Percentiles rank a stretch among this genome's conserved stretches.
These are phyloP conservation scores for Eragrostis tef DNA, from an alignment of 202 grass and related monocot genomes.

Conservation along the genomic window DNA sequence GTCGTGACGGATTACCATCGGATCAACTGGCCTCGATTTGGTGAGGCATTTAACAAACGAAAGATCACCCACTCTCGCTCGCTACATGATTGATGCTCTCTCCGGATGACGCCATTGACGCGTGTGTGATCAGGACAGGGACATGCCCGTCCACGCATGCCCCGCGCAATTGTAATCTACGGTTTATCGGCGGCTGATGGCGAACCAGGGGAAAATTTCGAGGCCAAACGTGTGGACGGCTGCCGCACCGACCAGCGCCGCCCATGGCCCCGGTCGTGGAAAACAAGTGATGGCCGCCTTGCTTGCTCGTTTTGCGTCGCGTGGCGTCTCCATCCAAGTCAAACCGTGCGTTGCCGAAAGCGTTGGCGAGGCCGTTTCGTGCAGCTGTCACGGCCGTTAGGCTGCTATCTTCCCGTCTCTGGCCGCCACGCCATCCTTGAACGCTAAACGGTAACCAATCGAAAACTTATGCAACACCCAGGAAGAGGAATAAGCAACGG, in stretches of 20 bases:
- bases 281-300: not conserved
- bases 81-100: not conserved
- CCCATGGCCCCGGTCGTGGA: not conserved
- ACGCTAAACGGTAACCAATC: not conserved
- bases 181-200: not conserved
- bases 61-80: not conserved
- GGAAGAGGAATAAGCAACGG: not conserved
- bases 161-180: not conserved
- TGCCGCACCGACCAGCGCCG: constrained; percentile 6
- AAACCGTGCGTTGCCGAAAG: too few species aligned
- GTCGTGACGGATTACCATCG: not conserved
- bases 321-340: too few species aligned
- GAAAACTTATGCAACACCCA: not conserved
- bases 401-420: not conserved
- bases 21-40: not conserved
- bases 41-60: not conserved
- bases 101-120: not conserved
- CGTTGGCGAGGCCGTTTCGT: too few species aligned
- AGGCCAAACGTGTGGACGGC: constrained; percentile 15
- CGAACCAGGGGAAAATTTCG: not conserved
- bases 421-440: not conserved
- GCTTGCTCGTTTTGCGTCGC: not conserved
- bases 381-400: too few species aligned
- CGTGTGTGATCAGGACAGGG: not conserved
- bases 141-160: too few species aligned